Conservation (phyloP, 768 basidiomycete genomes). For the Suillus luteus region DNA sequence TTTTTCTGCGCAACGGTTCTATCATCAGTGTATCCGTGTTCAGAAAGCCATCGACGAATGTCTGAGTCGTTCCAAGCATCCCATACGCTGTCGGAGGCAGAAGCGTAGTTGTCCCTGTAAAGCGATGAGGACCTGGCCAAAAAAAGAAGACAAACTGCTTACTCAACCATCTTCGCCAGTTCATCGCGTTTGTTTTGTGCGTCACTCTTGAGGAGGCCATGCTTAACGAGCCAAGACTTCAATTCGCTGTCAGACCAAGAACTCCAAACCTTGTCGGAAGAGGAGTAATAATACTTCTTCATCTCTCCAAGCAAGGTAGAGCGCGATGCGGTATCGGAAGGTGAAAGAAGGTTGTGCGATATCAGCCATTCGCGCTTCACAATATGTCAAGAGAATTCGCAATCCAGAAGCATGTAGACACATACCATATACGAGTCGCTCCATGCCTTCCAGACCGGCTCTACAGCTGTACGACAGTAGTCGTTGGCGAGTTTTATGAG, state of each 20-base stretch:
- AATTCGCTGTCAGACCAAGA: conserved; percentile 81
- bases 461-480: conserved; percentile 60
- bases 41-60: conserved; percentile 71
- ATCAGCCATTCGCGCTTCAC: conserved; percentile 81
- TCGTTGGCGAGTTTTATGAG: conserved; percentile 68
- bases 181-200: conserved; percentile 71
- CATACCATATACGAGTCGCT: conserved; percentile 79
- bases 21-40: conserved; percentile 62
- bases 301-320: conserved; percentile 65
- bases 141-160: conserved; percentile 25
- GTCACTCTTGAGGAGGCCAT: conserved; percentile 72
- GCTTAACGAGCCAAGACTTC: conserved; percentile 76
- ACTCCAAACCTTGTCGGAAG: conserved; percentile 54
- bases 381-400: conserved; percentile 5
- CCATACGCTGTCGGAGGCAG: conserved; percentile 62
- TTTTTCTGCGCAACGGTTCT: conserved; percentile 57
- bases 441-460: conserved; percentile 84
- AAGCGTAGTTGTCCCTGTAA: conserved; percentile 65
- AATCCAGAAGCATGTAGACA: conserved; percentile 2
- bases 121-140: not conserved
- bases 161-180: conserved; percentile 72
- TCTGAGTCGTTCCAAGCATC: conserved; percentile 73
- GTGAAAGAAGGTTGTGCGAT: conserved; percentile 69
- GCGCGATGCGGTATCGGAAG: conserved; percentile 52
- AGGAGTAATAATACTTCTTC: conserved; percentile 76